Evolutionary conservation across 2,329 filamentous ascomycete species (phyloP), one percentile per base, ranked within the genome.

Genomic region (Ascochyta viciae-villosae): DNA sequence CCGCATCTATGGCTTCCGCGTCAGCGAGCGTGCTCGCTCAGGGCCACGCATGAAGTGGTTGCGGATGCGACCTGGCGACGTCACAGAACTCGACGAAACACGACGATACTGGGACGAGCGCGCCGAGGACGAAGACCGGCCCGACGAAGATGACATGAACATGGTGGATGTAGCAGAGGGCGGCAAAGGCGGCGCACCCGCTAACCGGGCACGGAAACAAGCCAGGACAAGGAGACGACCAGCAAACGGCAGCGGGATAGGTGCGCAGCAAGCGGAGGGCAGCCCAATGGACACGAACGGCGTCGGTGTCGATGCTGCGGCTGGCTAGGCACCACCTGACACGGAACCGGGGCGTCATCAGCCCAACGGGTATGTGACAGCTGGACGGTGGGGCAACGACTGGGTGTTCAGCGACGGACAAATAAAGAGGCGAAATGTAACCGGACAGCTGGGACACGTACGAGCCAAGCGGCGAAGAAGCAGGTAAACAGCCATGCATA

Each of bases 1-100:
- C 56, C 90, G 89, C 65, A 98, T 99, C 74, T 99, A 98, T 77
- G 95, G 95, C 26, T 99, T 99, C 81, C 87, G 90, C 59, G 95
- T 99, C 22, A 94, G 91, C 16, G 95, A 98, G 77, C 84, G 93
- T 54, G 91, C 95, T 38, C 87, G 90, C 64, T 92, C 91, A 23
- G 95, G 95, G 0, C 95, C 95, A 12, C 85, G 95, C 58, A 99
- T 99, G 95, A 92, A 93, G 74, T 99, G 95, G 95, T 80, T 99
- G 67, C 87, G 95, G 64, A 88, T 89, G 77, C 89, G 92, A 72
- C 95, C 95, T 0, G 81, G 82, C 13, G 87, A 96, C 70, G 82
- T 96, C 51, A 87, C 83, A 39, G 90, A 96, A 67, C 81, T 98
- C 45, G 92, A 99, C 72, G 95, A 99, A 78, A 77, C 77, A 58